A percentile compares a stretch with the other conserved stretches of the same genome.
Conservation (phyloP, 768 basidiomycete genomes). For the Lentinula aciculospora region DNA sequence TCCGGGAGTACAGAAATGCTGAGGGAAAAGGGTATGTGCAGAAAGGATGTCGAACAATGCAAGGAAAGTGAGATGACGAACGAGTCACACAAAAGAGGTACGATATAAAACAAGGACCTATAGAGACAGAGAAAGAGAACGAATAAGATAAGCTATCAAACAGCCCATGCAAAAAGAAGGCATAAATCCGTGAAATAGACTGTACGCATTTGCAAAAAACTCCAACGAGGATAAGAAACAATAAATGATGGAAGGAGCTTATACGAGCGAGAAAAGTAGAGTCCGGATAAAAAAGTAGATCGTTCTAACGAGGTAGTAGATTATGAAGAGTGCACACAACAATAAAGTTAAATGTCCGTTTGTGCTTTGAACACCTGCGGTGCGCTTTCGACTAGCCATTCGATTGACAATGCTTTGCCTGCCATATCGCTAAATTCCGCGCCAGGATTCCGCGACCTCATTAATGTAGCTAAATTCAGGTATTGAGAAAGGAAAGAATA, state of each 20-base stretch:
- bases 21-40: not conserved
- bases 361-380: slow-evolving; percentile 37
- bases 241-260: not conserved
- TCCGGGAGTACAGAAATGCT: not conserved
- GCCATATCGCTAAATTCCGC: slow-evolving; percentile 98
- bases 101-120: not conserved
- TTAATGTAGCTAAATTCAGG: slow-evolving; percentile 69
- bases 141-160: slow-evolving; percentile 1
- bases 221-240: not conserved
- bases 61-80: not conserved
- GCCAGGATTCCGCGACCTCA: slow-evolving; percentile 81
- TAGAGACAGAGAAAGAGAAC: not conserved
- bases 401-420: slow-evolving; percentile 87
- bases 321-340: too few species aligned
- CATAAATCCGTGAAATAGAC: not conserved
- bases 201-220: not conserved
- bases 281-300: not conserved
- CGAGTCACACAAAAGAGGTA: not conserved
- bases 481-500: not conserved
- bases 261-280: not conserved
- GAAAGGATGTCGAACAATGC: not conserved
- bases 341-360: not conserved
- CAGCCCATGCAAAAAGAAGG: not conserved
- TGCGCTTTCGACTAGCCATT: slow-evolving; percentile 94
- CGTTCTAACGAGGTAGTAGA: not conserved